phyloP scores from a whole-genome alignment of 73 alveolate species.

The Halteria grandinella region DNA sequence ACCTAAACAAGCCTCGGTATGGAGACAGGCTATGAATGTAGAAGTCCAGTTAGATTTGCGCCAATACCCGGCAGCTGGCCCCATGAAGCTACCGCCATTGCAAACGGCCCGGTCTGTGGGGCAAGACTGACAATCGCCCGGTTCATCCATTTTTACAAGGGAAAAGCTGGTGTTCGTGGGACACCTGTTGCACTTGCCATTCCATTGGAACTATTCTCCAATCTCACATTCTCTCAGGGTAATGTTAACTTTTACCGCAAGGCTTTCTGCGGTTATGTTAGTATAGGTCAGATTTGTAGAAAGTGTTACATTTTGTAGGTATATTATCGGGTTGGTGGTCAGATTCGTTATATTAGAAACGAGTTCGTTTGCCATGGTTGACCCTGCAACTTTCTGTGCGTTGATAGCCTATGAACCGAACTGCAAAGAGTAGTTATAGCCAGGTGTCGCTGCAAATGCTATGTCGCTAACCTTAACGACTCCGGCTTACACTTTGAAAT shows the following conservation, averaged over 20 bases:
- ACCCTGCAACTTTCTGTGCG: too few relatives aligned
- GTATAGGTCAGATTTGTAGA: too few relatives aligned
- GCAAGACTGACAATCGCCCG: slow-evolving; percentile 41
- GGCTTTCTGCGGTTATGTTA: neutral
- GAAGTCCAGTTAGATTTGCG: slow-evolving; percentile 10
- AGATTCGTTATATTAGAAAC: too few relatives aligned
- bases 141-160: neutral
- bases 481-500: slow-evolving; percentile 2
- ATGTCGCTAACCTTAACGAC: neutral
- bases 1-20: slow-evolving; percentile 44
- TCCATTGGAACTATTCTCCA: slow-evolving; percentile 9
- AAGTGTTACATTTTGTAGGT: too few relatives aligned
- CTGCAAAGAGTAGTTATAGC: slow-evolving; percentile 16
- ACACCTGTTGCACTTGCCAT: slow-evolving; percentile 11
- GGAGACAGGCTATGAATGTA: slow-evolving; percentile 19
- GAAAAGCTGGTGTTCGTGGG: neutral
- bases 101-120: slow-evolving; percentile 57
- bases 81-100: slow-evolving; percentile 40
- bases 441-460: slow-evolving; percentile 34
- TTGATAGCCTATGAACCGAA: too few relatives aligned
- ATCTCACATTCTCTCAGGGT: neutral
- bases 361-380: too few relatives aligned
- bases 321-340: too few relatives aligned
- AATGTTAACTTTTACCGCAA: neutral
- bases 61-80: slow-evolving; percentile 63